Evolutionary conservation across 2,329 filamentous ascomycete species (phyloP), one percentile per base, ranked within the genome.

Genomic region (Nemania sp.): DNA sequence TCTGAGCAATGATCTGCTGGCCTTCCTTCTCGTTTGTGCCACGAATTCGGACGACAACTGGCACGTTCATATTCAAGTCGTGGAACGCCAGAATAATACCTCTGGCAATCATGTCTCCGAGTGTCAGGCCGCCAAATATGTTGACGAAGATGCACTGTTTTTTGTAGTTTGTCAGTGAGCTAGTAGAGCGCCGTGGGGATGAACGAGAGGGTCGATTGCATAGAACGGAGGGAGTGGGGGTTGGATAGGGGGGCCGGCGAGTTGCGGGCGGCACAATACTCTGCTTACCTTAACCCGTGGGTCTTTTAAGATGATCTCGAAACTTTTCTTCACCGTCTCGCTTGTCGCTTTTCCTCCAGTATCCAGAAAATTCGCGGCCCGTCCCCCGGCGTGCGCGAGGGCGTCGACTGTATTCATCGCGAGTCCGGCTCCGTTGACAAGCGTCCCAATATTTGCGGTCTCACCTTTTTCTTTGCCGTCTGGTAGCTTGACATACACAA

Each of bases 361-460:
- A 78, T 97, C 94, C 62, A 97, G 85, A 78, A 97, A 97, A 75
- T 97, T 97, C 11, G 93, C 89, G 26, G 90, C 90, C 38, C 84
- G 80, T 1, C 92, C 92, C 8, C 90, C 90, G 62, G 88, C 87
- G 13, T 88, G 81, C 2, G 87, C 84, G 1, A 97, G 87, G 0
- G 92, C 91, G 77, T 97, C 94, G 67, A 94, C 89, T 0, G 93
- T 97, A 77, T 96, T 96, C 92, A 97, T 96, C 0, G 93, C 93
- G 1, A 97, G 86, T 0, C 94, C 94, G 0, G 94, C 94, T 51
- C 94, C 93, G 76, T 97, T 97, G 71, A 97, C 93, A 70, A 97
- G 83, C 0, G 92, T 97, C 43, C 93, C 94, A 61, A 97, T 90
- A 69, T 89, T 61, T 85, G 68, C 68, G 5, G 58, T 29, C 10